Percentiles rank a stretch among this genome's conserved stretches.
These are phyloP conservation scores for Pseudohyphozyma bogoriensis DNA, from an alignment of 768 basidiomycete genomes.

Conservation along the genomic window DNA sequence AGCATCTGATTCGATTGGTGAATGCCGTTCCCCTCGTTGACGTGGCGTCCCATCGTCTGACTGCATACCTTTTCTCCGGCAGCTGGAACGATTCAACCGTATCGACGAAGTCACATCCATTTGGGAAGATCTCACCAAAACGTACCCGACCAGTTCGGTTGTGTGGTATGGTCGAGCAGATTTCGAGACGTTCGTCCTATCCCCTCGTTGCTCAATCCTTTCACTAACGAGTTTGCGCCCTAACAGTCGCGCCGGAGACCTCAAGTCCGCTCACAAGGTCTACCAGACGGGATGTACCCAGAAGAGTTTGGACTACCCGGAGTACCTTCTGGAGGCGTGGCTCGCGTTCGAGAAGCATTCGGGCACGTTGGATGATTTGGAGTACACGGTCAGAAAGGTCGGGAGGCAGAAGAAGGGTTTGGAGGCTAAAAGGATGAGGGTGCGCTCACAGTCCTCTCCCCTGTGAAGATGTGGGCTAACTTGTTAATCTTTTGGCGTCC, in stretches of 20 bases:
- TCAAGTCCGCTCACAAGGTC: conserved; percentile 53
- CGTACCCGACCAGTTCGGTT: conserved; percentile 60
- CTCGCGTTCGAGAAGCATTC: conserved; percentile 73
- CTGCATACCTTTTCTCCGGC: neutral
- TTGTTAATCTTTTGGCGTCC: neutral
- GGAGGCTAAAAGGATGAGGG: conserved; percentile 14
- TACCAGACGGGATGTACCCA: conserved; percentile 54
- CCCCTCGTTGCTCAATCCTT: conserved; percentile 14
- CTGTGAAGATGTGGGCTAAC: too few species aligned
- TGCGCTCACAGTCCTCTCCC: neutral
- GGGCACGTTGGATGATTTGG: conserved; percentile 53
- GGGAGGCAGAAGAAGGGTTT: conserved; percentile 44
- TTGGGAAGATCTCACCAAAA: conserved; percentile 49
- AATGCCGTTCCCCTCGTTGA: conserved; percentile 35
- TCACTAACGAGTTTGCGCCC: neutral
- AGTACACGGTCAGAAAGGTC: conserved; percentile 29
- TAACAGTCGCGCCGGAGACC: conserved; percentile 35
- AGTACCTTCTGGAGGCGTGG: conserved; percentile 87
- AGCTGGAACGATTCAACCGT: conserved; percentile 32
- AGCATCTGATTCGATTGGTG: conserved; percentile 66
- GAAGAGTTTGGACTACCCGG: conserved; percentile 86
- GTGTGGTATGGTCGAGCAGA: conserved; percentile 69
- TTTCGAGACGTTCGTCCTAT: conserved; percentile 35
- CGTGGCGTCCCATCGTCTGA: too few species aligned
- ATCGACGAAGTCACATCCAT: conserved; percentile 30